A percentile compares a stretch with the other conserved stretches of the same genome.
Conservation (phyloP, 495 filamentous ascomycete species). For the Acidomyces sp. region DNA sequence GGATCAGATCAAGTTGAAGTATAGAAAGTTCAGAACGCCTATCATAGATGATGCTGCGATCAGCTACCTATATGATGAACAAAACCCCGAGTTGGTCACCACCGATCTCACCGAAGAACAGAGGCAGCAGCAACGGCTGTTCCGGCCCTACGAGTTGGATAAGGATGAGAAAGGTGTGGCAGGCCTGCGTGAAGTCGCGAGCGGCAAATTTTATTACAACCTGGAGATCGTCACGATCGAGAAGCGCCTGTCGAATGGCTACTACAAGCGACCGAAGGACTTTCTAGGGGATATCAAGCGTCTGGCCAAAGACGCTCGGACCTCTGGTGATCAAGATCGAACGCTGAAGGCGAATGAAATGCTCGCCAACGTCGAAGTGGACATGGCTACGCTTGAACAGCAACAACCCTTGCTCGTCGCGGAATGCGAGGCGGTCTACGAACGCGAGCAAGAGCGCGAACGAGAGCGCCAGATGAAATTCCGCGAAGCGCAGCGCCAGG, state of each 20-base stretch:
- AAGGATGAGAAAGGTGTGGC: conserved; percentile 61
- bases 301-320: conserved; percentile 68
- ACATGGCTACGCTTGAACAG: conserved; percentile 57
- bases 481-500: conserved; percentile 24
- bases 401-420: conserved; percentile 49
- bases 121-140: conserved; percentile 35
- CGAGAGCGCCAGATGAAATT: conserved; percentile 36
- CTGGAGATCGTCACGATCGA: conserved; percentile 88
- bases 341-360: conserved; percentile 80
- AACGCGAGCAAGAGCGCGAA: conserved; percentile 55
- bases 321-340: conserved; percentile 57
- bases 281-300: conserved; percentile 76
- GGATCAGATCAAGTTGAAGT: conserved; percentile 79
- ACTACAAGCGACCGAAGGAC: conserved; percentile 76
- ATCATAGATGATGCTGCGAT: conserved; percentile 61
- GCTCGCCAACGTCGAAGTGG: conserved; percentile 79
- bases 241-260: conserved; percentile 85
- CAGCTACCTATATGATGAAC: conserved; percentile 67
- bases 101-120: conserved; percentile 56
- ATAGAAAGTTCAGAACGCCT: conserved; percentile 69
- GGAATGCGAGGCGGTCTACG: conserved; percentile 60
- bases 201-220: conserved; percentile 84
- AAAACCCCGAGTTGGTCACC: conserved; percentile 64
- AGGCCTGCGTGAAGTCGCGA: conserved; percentile 54
- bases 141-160: conserved; percentile 61